A percentile compares a stretch with the other conserved stretches of the same genome.
Conservation (phyloP, 1,284 basidiomycete genomes). For the Irpex rosettiformis region DNA sequence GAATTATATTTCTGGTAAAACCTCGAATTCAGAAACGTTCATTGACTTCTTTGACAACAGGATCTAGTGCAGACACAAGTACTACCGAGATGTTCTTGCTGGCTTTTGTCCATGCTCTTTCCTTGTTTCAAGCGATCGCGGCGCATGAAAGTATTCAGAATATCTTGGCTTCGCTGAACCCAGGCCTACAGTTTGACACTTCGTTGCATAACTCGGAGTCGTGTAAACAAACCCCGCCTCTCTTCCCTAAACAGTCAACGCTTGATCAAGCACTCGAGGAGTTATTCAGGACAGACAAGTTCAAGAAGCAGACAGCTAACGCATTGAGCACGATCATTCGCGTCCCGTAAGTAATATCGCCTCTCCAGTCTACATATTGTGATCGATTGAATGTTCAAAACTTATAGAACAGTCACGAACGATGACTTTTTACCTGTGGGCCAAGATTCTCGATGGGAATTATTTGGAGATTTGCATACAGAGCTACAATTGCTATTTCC, state of each 20-base stretch:
- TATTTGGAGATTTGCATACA: conserved; percentile 34
- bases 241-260: conserved; percentile 4
- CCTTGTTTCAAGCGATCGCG: no score
- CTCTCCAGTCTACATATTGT: background rate
- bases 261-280: conserved; percentile 2
- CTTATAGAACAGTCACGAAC: conserved; percentile 26
- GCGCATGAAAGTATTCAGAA: no score
- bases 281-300: background rate
- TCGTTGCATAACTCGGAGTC: background rate
- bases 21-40: no score
- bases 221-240: conserved; percentile 4
- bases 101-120: no score
- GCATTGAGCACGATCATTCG: conserved; percentile 1
- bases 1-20: no score
- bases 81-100: no score
- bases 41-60: no score
- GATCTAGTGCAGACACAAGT: no score
- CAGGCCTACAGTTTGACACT: no score
- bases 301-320: background rate
- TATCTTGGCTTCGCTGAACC: no score
- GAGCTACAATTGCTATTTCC: conserved; percentile 39
- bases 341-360: conserved; percentile 5
- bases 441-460: conserved; percentile 40
- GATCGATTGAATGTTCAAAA: background rate
- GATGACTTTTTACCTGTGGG: conserved; percentile 30